Percentiles rank a stretch among this genome's conserved stretches.
Evolutionary conservation across 257 asterid species (phyloP).

Genomic region (Cinchona pubescens): DNA sequence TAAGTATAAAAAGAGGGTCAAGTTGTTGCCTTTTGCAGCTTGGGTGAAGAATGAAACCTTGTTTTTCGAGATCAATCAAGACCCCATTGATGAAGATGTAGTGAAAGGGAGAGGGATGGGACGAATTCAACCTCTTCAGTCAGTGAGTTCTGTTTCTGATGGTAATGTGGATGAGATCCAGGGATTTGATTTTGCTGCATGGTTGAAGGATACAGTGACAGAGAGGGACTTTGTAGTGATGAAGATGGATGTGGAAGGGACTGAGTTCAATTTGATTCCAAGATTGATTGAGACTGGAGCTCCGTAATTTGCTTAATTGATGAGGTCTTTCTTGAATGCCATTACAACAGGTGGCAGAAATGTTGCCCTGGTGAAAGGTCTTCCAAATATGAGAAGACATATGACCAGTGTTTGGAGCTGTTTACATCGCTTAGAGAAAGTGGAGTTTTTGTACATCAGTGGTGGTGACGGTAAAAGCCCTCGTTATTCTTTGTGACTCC

Average conservation of each 20-base stretch:
- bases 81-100: slow-evolving; percentile 59
- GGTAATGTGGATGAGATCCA: slow-evolving; percentile 68
- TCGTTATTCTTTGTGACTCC: neutral
- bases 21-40: slow-evolving; percentile 84
- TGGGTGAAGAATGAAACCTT: slow-evolving; percentile 88
- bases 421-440: slow-evolving; percentile 70
- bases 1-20: slow-evolving; percentile 71
- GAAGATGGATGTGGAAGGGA: slow-evolving; percentile 99
- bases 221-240: slow-evolving; percentile 82
- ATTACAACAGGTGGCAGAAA: slow-evolving; percentile 94
- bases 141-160: slow-evolving; percentile 37
- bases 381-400: slow-evolving; percentile 68
- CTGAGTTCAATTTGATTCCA: slow-evolving; percentile 87
- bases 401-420: slow-evolving; percentile 79
- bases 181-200: slow-evolving; percentile 90
- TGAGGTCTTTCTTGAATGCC: slow-evolving; percentile 93
- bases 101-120: slow-evolving; percentile 91
- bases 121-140: slow-evolving; percentile 81
- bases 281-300: slow-evolving; percentile 80
- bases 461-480: slow-evolving; percentile 67
- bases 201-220: slow-evolving; percentile 69
- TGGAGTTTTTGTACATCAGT: slow-evolving; percentile 95
- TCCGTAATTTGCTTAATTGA: slow-evolving; percentile 85
- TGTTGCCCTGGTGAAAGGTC: slow-evolving; percentile 96
- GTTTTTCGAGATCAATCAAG: slow-evolving; percentile 77